phyloP scores from a whole-genome alignment of 1,139 yeast species.

The Kodamaea suecica region DNA sequence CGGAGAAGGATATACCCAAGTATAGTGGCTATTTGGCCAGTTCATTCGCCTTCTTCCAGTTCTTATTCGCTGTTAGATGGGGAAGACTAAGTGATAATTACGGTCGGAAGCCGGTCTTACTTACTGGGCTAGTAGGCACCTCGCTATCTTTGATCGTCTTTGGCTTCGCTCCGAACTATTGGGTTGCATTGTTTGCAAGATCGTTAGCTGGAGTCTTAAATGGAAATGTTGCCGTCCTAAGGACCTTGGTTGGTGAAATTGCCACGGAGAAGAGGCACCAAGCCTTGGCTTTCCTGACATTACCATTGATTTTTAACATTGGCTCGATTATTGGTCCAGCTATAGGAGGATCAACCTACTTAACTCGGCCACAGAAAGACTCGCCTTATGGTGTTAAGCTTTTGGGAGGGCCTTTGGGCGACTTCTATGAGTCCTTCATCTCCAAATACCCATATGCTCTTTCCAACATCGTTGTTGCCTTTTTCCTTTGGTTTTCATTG shows the following conservation, averaged over 20 bases:
- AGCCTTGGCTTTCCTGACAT: slow-evolving; percentile 35
- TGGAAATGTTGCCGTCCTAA: slow-evolving; percentile 37
- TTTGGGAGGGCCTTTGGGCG: not conserved
- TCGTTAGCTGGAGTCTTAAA: slow-evolving; percentile 33
- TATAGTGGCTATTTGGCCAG: slow-evolving; percentile 40
- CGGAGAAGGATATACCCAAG: slow-evolving; percentile 33
- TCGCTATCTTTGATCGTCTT: slow-evolving; percentile 26
- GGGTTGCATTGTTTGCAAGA: slow-evolving; percentile 33
- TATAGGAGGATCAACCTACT: slow-evolving; percentile 46
- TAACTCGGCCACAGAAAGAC: slow-evolving; percentile 29
- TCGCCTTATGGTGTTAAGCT: slow-evolving; percentile 9
- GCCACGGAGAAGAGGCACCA: slow-evolving; percentile 37
- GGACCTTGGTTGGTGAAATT: slow-evolving; percentile 39
- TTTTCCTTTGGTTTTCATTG: slow-evolving; percentile 38
- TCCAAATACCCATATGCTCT: slow-evolving; percentile 54
- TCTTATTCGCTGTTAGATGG: slow-evolving; percentile 37
- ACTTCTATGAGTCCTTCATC: slow-evolving; percentile 26
- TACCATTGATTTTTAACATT: slow-evolving; percentile 35
- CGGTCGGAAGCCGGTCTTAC: slow-evolving; percentile 33
- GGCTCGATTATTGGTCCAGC: slow-evolving; percentile 41
- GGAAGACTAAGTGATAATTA: slow-evolving; percentile 31
- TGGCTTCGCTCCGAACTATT: slow-evolving; percentile 35
- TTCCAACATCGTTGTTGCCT: slow-evolving; percentile 55
- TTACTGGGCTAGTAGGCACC: slow-evolving; percentile 33
- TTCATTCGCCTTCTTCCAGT: slow-evolving; percentile 37